Base-by-base conservation (phyloP, 441 rosid species). In the Arabidopsis hybrid region DNA sequence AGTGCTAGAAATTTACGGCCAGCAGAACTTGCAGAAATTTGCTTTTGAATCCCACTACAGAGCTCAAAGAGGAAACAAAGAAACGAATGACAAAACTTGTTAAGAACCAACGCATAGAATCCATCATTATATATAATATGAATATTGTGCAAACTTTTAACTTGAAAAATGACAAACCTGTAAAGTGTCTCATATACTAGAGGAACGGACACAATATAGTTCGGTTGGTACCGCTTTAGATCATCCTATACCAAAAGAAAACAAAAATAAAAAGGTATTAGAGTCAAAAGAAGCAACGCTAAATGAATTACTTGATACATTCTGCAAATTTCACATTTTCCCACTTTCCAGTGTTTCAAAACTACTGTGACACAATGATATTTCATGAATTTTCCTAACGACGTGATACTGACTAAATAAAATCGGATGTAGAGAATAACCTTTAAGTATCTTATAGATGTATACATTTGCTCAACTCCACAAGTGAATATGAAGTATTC, bases 161-260 rank as follows among this genome's bases (percentile, higher is more conserved):
- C n/a, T 9, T 18, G 65, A 72, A 60, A 56, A 50, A 62, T 78
- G 63, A 78, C 83, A 65, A 80, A 95, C 99, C 92, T 89, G 92
- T 95, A 90, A 60, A 95, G 94, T 21, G 97, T 95, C 84, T 93
- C 97, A 57, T 82, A 95, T 36, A 95, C 95, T 79, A 95, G 83
- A 77, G 98, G 98, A 79, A 95, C 98, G 7, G 97, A 87, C 64
- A 95, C 80, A 67, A 91, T 45, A 76, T 90, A 95, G 52, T 91
- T 88, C 5, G 99, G 99, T 65, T 89, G 95, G 84, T 91, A 95
- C 45, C 43, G 92, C 74, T 61, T 82, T 80, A 95, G 84, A 80
- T 95, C 99, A 83, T 88, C 97, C 99, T 95, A 80, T n/a, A 38
- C 59, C n/a, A 66, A 38, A 35, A 50, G 35, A 42, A 49, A 60